phyloP scores from a whole-genome alignment of 1,284 basidiomycete genomes.

The Ceraceosorus bombacis region DNA sequence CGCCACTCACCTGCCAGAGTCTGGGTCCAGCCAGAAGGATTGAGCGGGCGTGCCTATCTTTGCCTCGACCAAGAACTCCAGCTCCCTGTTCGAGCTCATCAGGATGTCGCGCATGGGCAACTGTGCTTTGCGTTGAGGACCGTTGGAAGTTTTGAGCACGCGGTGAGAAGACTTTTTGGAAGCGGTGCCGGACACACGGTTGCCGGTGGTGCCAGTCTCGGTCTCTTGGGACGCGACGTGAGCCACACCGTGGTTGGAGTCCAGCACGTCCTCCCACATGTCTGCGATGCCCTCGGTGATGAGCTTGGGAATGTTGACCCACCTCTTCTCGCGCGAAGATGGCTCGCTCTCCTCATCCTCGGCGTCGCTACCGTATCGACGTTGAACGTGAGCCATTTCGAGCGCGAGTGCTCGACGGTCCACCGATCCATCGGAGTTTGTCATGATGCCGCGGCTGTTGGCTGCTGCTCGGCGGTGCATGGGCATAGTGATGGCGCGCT shows the following conservation, averaged over 20 bases:
- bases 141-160: too few relatives aligned
- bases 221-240: background rate
- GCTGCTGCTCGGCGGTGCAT: background rate
- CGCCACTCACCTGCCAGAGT: conserved; percentile 6
- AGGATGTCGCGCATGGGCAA: conserved; percentile 4
- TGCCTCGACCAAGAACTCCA: conserved; percentile 5
- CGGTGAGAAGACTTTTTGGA: background rate
- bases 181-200: background rate
- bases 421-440: background rate
- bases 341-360: background rate
- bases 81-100: conserved; percentile 1
- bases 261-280: background rate
- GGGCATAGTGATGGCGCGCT: background rate
- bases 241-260: background rate
- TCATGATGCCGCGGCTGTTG: background rate
- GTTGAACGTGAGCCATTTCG: background rate
- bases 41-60: conserved; percentile 3
- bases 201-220: background rate
- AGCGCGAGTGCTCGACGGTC: background rate
- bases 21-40: conserved; percentile 4
- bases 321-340: background rate
- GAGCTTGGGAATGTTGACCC: background rate
- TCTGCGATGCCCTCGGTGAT: background rate
- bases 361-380: background rate
- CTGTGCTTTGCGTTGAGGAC: background rate